Evolutionary conservation across 2,329 filamentous ascomycete species (phyloP).

Genomic region (Colletotrichum kahawae): DNA sequence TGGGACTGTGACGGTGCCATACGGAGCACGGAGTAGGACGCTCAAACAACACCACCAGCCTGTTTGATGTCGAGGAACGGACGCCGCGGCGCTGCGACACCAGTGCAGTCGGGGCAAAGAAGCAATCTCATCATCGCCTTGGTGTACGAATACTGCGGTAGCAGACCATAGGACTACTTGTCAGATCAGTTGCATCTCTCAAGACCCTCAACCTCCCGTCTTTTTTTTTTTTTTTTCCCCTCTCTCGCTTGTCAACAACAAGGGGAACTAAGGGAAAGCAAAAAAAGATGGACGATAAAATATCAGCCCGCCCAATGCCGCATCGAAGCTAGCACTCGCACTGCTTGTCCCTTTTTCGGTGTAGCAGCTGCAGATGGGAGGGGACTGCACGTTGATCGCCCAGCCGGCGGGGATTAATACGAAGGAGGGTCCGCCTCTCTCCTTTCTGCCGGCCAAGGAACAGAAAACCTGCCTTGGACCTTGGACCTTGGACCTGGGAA

Average conservation of each 20-base stretch:
- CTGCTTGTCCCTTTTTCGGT: not conserved
- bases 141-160: not conserved
- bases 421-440: constrained; percentile 13
- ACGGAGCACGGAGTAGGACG: not conserved
- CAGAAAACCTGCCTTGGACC: constrained; percentile 11
- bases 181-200: not conserved
- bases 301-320: not conserved
- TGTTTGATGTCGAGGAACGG: not conserved
- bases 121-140: not conserved
- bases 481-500: not conserved
- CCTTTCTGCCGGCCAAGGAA: constrained; percentile 14
- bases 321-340: not conserved
- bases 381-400: constrained; percentile 6
- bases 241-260: not conserved
- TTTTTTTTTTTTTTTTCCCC: not conserved
- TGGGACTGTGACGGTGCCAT: not conserved
- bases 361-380: not conserved
- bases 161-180: not conserved
- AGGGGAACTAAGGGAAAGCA: no score
- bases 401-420: constrained; percentile 20
- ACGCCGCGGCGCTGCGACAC: not conserved
- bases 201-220: not conserved
- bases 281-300: not conserved
- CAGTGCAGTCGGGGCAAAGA: not conserved
- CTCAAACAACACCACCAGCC: not conserved